Base-by-base conservation (phyloP, 2,329 filamentous ascomycete genomes). In the Xylariomycetidae sp. region DNA sequence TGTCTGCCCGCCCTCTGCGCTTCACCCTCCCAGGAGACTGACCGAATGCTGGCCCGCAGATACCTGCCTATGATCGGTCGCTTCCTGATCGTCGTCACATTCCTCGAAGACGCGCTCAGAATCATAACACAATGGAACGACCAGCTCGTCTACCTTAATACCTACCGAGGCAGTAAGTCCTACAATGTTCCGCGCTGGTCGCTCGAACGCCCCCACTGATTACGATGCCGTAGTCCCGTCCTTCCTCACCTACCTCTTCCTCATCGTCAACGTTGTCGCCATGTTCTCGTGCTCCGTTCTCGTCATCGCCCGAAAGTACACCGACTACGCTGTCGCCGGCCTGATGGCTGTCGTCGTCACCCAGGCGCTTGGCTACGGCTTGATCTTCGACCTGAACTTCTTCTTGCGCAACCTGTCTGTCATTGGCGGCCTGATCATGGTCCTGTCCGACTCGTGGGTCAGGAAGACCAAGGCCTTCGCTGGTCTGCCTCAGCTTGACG, bases 371-470 rank as follows among this genome's bases (percentile, higher is more conserved):
- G 92, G 92, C 51, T 98, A 98, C 61, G 92, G 92, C 39, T 76
- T 98, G 43, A 95, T 98, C 63, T 96, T 98, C 62, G 92, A 98
- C 64, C 77, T 96, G 57, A 98, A 96, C 78, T 98, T 98, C 74
- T 98, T 98, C 80, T 83, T 98, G 46, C 89, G 92, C 66, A 98
- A 98, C 60, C 73, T 98, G 42, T 95, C 88, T 46, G 92, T 98
- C 53, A 90, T 96, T 70, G 92, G 92, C 50, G 92, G 92, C 40
- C 76, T 98, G 27, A 75, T 98, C 52, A 96, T 98, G 92, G 92
- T 98, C 14, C 74, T 98, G 29, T 95, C 89, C 25, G 92, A 98
- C 67, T 94, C 86, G 37, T 96, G 90, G 88, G 88, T 95, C 45
- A 84, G 89, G 66, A 96, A 96, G 79, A 85, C 81, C 61, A 94